A percentile compares a stretch with the other conserved stretches of the same genome.
Conservation (phyloP, 2,329 filamentous ascomycete species). For the Colletotrichum orchidophilum region DNA sequence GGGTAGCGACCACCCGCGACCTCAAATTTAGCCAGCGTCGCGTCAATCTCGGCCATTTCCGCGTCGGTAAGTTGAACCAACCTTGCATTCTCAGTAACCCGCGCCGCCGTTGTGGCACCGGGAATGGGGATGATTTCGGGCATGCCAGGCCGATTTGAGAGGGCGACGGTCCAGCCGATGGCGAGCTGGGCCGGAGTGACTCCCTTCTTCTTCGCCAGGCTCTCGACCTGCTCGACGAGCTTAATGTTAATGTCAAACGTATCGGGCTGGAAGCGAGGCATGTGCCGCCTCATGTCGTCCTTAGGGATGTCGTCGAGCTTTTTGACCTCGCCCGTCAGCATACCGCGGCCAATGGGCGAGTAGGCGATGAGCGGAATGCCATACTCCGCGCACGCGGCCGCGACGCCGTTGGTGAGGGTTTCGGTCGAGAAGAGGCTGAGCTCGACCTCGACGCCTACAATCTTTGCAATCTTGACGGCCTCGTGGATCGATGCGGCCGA, state of each 20-base stretch:
- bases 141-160: constrained; percentile 61
- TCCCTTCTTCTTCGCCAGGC: constrained; percentile 67
- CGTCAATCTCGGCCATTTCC: constrained; percentile 62
- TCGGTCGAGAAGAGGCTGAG: constrained; percentile 60
- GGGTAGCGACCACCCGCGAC: constrained; percentile 60
- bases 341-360: constrained; percentile 71
- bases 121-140: constrained; percentile 73
- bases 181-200: constrained; percentile 72
- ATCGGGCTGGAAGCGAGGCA: constrained; percentile 70
- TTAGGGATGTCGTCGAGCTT: constrained; percentile 63
- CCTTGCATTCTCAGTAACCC: constrained; percentile 69
- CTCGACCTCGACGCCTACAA: constrained; percentile 64
- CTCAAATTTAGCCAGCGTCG: constrained; percentile 57
- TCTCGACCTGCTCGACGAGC: constrained; percentile 66
- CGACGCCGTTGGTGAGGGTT: constrained; percentile 60
- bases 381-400: constrained; percentile 66
- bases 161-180: constrained; percentile 67
- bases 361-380: constrained; percentile 78
- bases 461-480: constrained; percentile 53
- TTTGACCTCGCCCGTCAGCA: constrained; percentile 65
- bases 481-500: constrained; percentile 58
- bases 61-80: constrained; percentile 57
- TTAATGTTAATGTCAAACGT: constrained; percentile 72
- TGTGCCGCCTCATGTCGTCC: constrained; percentile 53
- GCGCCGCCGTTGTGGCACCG: constrained; percentile 64